A percentile compares a stretch with the other conserved stretches of the same genome.
Conservation (phyloP, 2,329 filamentous ascomycete species). For the Lomentospora prolificans region DNA sequence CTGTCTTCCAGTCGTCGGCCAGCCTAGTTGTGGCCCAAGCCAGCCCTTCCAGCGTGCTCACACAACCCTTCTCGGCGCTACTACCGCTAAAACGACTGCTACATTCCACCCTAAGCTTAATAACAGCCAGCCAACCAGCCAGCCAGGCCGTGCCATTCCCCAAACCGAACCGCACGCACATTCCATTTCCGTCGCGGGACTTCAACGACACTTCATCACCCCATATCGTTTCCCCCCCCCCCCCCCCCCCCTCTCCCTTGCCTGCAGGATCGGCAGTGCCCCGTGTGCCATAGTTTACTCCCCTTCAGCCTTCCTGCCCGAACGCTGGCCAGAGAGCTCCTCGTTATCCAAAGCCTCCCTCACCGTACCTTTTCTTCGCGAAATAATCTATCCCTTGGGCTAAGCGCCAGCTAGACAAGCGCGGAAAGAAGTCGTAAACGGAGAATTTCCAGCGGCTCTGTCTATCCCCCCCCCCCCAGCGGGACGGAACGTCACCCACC, state of each 20-base stretch:
- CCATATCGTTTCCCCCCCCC: not conserved
- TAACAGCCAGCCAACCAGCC: too few species aligned
- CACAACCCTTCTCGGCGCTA: too few species aligned
- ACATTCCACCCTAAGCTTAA: too few species aligned
- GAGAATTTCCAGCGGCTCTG: slow-evolving; percentile 5
- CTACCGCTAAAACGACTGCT: too few species aligned
- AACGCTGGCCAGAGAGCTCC: not conserved
- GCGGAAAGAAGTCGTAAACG: not conserved
- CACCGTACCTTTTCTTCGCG: not conserved
- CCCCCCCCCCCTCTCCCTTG: too few species aligned
- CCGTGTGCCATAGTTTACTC: not conserved
- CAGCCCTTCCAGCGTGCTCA: too few species aligned
- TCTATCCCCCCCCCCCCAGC: not conserved
- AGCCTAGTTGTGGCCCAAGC: not conserved
- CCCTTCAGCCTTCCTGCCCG: not conserved
- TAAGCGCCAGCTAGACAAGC: too few species aligned
- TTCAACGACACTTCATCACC: not conserved
- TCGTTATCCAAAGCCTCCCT: not conserved
- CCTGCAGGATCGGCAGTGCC: not conserved
- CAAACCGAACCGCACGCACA: not conserved
- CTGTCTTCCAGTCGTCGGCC: not conserved
- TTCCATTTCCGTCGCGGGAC: not conserved
- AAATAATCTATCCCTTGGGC: not conserved
- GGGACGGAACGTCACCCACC: slow-evolving; percentile 9
- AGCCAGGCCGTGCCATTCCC: not conserved